A percentile compares a stretch with the other conserved stretches of the same genome.
Evolutionary conservation across 2,329 filamentous ascomycete genomes (phyloP).

Genomic region (Ramichloridium luteum): DNA sequence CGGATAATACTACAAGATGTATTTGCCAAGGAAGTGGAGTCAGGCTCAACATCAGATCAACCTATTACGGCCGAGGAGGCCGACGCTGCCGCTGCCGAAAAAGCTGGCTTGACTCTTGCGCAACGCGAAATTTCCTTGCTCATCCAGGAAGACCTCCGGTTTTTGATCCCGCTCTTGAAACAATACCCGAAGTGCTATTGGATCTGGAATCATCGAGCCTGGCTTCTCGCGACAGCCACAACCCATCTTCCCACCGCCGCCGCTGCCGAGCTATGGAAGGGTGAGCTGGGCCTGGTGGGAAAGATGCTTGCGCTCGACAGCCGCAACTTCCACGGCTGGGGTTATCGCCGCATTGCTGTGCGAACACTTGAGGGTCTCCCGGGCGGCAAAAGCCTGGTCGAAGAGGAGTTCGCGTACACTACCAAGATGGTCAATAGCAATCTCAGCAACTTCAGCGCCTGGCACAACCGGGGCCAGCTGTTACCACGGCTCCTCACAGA

Average conservation of each 20-base stretch:
- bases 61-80: conserved; percentile 18
- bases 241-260: conserved; percentile 43
- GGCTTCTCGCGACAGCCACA: conserved; percentile 66
- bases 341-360: conserved; percentile 72
- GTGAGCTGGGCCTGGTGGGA: conserved; percentile 67
- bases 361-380: conserved; percentile 54
- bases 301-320: conserved; percentile 83
- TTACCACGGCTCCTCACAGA: conserved; percentile 66
- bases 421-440: conserved; percentile 75
- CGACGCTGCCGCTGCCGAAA: conserved; percentile 17
- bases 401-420: conserved; percentile 79
- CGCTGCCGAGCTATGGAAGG: conserved; percentile 62
- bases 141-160: conserved; percentile 62
- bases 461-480: conserved; percentile 80
- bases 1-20: conserved; percentile 56
- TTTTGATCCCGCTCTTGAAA: conserved; percentile 72
- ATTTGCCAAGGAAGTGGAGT: conserved; percentile 38
- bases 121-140: conserved; percentile 36
- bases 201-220: conserved; percentile 95
- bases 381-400: conserved; percentile 42
- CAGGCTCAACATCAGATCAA: conserved; percentile 1
- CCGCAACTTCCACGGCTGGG: conserved; percentile 95
- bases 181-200: conserved; percentile 96
- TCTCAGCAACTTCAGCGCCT: conserved; percentile 91
- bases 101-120: conserved; percentile 18